These are phyloP conservation scores for Penicillium bovifimosum DNA, from an alignment of 495 filamentous ascomycete genomes.

Conservation along the genomic window DNA sequence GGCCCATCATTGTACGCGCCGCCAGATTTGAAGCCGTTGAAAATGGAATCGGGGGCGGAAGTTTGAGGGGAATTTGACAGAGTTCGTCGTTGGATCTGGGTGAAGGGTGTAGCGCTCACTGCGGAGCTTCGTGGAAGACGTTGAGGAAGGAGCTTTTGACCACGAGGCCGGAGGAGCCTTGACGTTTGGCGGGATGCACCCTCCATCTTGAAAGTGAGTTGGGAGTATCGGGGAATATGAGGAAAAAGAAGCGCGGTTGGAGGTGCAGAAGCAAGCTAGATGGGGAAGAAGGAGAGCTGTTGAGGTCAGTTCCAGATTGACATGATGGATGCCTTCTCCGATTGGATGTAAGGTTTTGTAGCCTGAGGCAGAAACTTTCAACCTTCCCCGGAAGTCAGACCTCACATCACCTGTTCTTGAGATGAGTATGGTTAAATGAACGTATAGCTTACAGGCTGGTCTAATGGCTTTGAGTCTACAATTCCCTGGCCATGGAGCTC, in stretches of 20 bases:
- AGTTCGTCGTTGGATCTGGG: slow-evolving; percentile 27
- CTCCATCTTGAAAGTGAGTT: slow-evolving; percentile 30
- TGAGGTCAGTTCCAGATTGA: slow-evolving; percentile 12
- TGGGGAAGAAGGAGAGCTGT: slow-evolving; percentile 17
- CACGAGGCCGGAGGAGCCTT: slow-evolving; percentile 32
- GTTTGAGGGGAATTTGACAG: slow-evolving; percentile 30
- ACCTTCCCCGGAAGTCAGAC: background rate
- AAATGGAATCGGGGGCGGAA: slow-evolving; percentile 34
- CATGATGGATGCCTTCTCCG: slow-evolving; percentile 7
- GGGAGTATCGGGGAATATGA: background rate
- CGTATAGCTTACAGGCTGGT: background rate
- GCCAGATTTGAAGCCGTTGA: slow-evolving; percentile 18
- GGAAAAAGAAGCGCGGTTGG: background rate
- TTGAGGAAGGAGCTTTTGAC: slow-evolving; percentile 19
- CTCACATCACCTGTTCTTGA: background rate
- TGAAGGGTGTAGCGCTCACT: slow-evolving; percentile 19
- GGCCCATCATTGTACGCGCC: slow-evolving; percentile 22
- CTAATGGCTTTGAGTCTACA: background rate
- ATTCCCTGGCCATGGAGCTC: background rate
- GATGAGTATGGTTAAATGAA: background rate
- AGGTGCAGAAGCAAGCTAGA: slow-evolving; percentile 11
- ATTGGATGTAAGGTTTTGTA: slow-evolving; percentile 3
- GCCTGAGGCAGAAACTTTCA: slow-evolving; percentile 26
- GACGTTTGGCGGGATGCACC: slow-evolving; percentile 34
- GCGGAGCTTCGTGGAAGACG: slow-evolving; percentile 14